Conservation (phyloP, 352 stramenopile genomes). For the Phytopythium delawarense region DNA sequence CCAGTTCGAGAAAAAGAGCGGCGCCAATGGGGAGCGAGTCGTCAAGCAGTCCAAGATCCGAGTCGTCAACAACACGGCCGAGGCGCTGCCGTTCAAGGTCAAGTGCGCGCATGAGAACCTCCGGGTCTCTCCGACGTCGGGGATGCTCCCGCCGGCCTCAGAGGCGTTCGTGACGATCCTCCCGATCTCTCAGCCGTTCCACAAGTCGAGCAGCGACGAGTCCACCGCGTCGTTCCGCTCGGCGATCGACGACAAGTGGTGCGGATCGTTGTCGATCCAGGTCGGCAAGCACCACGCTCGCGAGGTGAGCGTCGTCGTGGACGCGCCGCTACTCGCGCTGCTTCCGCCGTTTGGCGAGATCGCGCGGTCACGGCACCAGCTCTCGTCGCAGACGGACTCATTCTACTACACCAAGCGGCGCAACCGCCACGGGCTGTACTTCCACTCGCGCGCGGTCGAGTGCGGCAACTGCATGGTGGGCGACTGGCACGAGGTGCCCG, state of each 20-base stretch:
- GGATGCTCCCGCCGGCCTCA: slow-evolving; percentile 40
- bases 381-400: slow-evolving; percentile 73
- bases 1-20: slow-evolving; percentile 35
- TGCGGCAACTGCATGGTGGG: slow-evolving; percentile 70
- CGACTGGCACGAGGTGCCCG: slow-evolving; percentile 72
- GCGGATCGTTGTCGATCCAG: slow-evolving; percentile 52
- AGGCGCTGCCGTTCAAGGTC: slow-evolving; percentile 47
- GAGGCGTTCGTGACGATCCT: slow-evolving; percentile 40
- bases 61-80: slow-evolving; percentile 54
- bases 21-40: slow-evolving; percentile 17
- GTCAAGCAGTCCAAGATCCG: slow-evolving; percentile 31
- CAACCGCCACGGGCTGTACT: slow-evolving; percentile 74
- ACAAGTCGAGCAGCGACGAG: slow-evolving; percentile 8
- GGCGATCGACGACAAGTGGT: slow-evolving; percentile 38
- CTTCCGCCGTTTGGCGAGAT: slow-evolving; percentile 61
- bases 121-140: slow-evolving; percentile 32
- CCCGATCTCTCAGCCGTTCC: slow-evolving; percentile 52
- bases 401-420: slow-evolving; percentile 85
- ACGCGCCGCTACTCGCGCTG: slow-evolving; percentile 25
- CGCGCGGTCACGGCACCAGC: slow-evolving; percentile 49
- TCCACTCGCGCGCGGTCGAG: slow-evolving; percentile 80
- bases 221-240: background rate
- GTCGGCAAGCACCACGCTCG: slow-evolving; percentile 43
- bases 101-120: slow-evolving; percentile 54
- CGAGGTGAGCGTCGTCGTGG: slow-evolving; percentile 70